Percentiles rank a stretch among this genome's conserved stretches.
phyloP scores from a whole-genome alignment of 2,329 filamentous ascomycete genomes.

The Clonostachys sp. region DNA sequence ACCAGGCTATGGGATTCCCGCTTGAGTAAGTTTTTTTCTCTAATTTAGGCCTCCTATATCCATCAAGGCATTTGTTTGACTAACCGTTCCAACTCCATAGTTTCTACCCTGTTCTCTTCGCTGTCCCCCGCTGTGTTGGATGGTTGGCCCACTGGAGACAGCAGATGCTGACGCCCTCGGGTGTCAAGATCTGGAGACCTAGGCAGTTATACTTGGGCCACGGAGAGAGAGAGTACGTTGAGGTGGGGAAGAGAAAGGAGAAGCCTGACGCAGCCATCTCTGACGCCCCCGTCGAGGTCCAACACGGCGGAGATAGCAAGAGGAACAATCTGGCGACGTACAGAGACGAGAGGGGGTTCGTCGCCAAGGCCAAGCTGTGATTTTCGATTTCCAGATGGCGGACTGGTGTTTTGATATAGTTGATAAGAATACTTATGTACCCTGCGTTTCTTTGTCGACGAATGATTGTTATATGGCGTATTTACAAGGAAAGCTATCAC shows the following conservation, averaged over 20 bases:
- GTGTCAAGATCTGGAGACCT: constrained; percentile 46
- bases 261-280: constrained; percentile 21
- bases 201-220: constrained; percentile 42
- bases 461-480: no score
- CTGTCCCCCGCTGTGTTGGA: constrained; percentile 43
- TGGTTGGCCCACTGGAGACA: constrained; percentile 49
- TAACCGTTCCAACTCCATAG: constrained; percentile 5
- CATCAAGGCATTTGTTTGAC: not conserved
- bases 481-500: no score
- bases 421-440: no score
- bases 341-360: constrained; percentile 26
- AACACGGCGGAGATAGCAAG: constrained; percentile 35
- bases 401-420: no score
- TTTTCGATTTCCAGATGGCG: no score
- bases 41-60: not conserved
- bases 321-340: constrained; percentile 31
- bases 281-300: constrained; percentile 26
- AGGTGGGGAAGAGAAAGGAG: constrained; percentile 22
- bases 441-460: no score
- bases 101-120: constrained; percentile 47
- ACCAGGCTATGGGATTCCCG: constrained; percentile 48
- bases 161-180: constrained; percentile 37
- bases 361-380: constrained; percentile 15
- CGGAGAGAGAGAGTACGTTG: constrained; percentile 36
- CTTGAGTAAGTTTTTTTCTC: constrained; percentile 25